Percentiles rank a stretch among this genome's conserved stretches.
Evolutionary conservation across 2,329 filamentous ascomycete genomes (phyloP).

Genomic region (Aspergillus thermomutatus): DNA sequence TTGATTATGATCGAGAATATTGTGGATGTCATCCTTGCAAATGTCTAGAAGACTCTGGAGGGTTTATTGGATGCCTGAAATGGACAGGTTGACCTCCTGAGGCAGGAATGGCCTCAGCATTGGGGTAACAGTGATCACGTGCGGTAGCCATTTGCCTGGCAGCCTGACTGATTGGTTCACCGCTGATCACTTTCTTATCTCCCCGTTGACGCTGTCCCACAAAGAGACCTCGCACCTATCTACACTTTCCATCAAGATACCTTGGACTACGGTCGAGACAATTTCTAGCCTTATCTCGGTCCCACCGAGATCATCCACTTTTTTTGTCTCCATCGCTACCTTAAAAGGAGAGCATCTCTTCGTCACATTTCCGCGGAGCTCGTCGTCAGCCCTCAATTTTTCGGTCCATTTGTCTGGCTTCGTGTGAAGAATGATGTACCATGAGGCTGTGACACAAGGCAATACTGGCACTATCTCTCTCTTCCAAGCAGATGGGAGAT

Average conservation of each 20-base stretch:
- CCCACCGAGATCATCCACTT: not conserved
- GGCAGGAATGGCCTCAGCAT: not conserved
- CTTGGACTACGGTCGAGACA: not conserved
- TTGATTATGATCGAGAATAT: not conserved
- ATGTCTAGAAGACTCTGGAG: no score
- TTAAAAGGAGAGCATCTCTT: conserved; percentile 4
- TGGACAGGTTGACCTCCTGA: not conserved
- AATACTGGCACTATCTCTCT: not conserved
- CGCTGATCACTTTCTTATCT: not conserved
- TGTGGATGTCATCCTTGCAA: not conserved
- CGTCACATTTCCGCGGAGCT: conserved; percentile 8
- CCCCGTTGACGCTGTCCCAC: no score
- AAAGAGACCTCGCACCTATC: no score
- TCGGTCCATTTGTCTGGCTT: not conserved
- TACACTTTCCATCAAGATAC: not conserved
- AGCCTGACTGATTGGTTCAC: not conserved
- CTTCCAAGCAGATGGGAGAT: not conserved
- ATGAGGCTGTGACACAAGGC: not conserved
- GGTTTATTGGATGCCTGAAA: not conserved
- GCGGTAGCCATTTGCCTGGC: not conserved
- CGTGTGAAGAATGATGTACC: not conserved
- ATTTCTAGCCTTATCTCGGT: not conserved
- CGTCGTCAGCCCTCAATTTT: not conserved
- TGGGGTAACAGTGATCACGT: not conserved
- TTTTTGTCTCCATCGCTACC: conserved; percentile 1